A percentile compares a stretch with the other conserved stretches of the same genome.
Conservation (phyloP, 2,329 filamentous ascomycete genomes). For the Myriangium duriaei region DNA sequence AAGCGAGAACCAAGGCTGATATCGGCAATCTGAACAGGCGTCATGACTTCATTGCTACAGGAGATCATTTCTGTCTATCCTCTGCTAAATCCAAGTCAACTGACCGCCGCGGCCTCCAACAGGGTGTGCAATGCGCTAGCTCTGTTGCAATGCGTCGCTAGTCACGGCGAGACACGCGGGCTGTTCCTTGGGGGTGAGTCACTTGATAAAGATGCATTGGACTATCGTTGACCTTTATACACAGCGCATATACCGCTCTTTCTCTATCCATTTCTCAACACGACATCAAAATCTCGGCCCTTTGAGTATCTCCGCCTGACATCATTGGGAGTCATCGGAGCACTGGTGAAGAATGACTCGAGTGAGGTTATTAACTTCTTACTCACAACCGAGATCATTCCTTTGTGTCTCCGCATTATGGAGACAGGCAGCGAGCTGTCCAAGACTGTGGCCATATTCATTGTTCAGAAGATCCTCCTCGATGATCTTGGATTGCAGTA, state of each 20-base stretch:
- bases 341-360: constrained; percentile 96
- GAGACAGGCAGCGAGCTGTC: constrained; percentile 96
- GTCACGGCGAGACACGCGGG: constrained; percentile 88
- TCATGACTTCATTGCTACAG: constrained; percentile 94
- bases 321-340: constrained; percentile 90
- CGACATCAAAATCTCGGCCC: constrained; percentile 91
- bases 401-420: constrained; percentile 95
- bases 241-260: constrained; percentile 93
- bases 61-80: constrained; percentile 99
- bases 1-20: constrained; percentile 15
- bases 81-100: constrained; percentile 86
- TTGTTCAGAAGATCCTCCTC: constrained; percentile 95
- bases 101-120: constrained; percentile 95
- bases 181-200: constrained; percentile 78
- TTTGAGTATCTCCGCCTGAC: constrained; percentile 96
- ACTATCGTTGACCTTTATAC: constrained; percentile 5
- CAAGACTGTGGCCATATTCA: constrained; percentile 99
- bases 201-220: neutral
- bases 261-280: constrained; percentile 96
- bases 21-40: constrained; percentile 56
- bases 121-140: constrained; percentile 94
- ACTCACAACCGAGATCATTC: constrained; percentile 95
- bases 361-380: constrained; percentile 98
- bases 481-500: constrained; percentile 96
- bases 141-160: constrained; percentile 90